Conservation (phyloP, 176 grass and related monocot genomes). For the sorghum (Sorghum bicolor) region DNA sequence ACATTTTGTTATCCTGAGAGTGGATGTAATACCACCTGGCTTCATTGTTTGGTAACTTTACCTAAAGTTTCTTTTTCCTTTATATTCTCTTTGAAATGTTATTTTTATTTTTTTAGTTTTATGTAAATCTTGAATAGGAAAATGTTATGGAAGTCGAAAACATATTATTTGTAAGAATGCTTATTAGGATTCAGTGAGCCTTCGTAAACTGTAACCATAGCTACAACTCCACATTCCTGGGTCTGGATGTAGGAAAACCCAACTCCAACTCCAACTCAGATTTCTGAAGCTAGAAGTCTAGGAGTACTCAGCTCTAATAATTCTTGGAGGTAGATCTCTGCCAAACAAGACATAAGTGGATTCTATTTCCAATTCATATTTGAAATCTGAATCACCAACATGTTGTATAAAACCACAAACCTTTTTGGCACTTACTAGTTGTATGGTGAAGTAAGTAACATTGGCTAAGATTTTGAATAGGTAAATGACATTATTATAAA, state of each 20-base stretch:
- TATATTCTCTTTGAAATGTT: neutral
- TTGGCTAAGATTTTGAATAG: constrained; percentile 19
- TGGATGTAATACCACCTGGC: neutral
- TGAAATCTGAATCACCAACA: neutral
- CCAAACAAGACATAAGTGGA: neutral
- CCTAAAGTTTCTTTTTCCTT: neutral
- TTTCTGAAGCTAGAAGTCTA: too few relatives aligned
- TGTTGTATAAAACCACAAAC: neutral
- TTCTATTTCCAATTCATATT: neutral
- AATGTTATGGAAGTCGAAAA: neutral
- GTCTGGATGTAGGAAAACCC: neutral
- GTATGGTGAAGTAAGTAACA: neutral
- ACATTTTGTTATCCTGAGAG: neutral
- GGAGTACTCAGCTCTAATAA: neutral
- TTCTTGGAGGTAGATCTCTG: neutral
- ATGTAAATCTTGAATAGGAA: neutral
- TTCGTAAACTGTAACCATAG: too few relatives aligned
- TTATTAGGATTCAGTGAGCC: neutral
- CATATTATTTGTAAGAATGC: neutral
- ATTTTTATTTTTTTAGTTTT: constrained; percentile 5
- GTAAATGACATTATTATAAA: neutral
- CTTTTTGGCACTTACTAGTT: neutral
- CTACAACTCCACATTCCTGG: neutral
- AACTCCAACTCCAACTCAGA: too few relatives aligned
- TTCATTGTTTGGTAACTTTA: neutral